Evolutionary conservation across 2,329 filamentous ascomycete species (phyloP), one percentile per base, ranked within the genome.

Genomic region (Parafenestella ontariensis): DNA sequence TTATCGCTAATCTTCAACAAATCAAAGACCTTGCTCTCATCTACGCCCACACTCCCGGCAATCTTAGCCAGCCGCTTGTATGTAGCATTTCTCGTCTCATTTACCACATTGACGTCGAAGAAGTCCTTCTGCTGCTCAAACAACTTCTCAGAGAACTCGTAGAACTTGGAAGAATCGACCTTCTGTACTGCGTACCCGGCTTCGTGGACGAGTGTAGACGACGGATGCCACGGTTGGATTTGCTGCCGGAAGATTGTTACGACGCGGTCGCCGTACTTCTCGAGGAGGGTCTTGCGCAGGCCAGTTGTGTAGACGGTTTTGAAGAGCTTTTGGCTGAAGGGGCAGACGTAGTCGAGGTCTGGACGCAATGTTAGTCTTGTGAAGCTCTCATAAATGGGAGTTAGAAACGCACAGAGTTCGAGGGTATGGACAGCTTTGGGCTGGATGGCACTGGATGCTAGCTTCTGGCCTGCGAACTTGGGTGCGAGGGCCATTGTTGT

Each of bases 191-290:
- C 94, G 28, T 92, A 84, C 3, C 82, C 93, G 28, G 92, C 90
- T 83, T 98, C 94, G 79, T 94, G 91, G 51, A 85, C 82, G 24
- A 82, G 75, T 0, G 79, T 82, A 0, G 73, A 92, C 18, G 89
- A 92, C 1, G 94, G 94, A 78, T 98, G 93, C 94, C 94, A 96
- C 13, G 92, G 92, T 79, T 96, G 92, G 69, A 97, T 86, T 74
- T 96, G 92, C 74, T 94, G 93, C 45, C 93, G 89, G 82, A 97
- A 91, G 69, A 98, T 85, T 65, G 96, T 82, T 66, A 90, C 83
- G 2, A 96, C 79, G 57, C 82, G 83, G 55, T 80, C 82, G 21
- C 78, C 66, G 60, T 89, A 87, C 57, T 83, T 81, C 62, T 93
- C 81, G 43, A 86, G 72, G 64, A 96, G 82, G 43, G 85, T 74